Percentiles rank a stretch among this genome's conserved stretches.
These are phyloP conservation scores for Leishmania tropica DNA, from an alignment of 208 protist genomes.

Conservation along the genomic window DNA sequence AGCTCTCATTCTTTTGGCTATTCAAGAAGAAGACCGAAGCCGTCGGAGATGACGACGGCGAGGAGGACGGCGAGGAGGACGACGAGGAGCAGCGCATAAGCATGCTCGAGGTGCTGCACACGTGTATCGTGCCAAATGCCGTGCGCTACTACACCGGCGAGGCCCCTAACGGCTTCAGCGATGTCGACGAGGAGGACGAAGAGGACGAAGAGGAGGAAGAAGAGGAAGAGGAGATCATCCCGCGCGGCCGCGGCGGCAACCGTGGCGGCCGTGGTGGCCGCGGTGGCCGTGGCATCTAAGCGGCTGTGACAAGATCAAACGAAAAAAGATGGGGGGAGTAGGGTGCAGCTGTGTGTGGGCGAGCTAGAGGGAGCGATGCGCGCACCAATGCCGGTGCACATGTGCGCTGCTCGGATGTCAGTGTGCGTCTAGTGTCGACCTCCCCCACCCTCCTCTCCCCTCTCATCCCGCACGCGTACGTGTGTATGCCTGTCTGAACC, in stretches of 20 bases:
- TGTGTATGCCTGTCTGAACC: not conserved
- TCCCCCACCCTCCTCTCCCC: not conserved
- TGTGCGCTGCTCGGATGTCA: not conserved
- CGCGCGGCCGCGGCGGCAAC: slow-evolving; percentile 41
- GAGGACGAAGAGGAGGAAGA: slow-evolving; percentile 78
- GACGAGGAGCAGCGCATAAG: slow-evolving; percentile 54
- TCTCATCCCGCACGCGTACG: not conserved
- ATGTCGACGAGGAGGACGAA: slow-evolving; percentile 75
- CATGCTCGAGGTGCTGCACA: slow-evolving; percentile 64
- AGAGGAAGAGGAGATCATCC: slow-evolving; percentile 39
- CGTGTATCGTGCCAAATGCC: slow-evolving; percentile 73
- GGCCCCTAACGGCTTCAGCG: slow-evolving; percentile 74
- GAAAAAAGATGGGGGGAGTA: not conserved
- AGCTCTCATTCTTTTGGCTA: slow-evolving; percentile 81
- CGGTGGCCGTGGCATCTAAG: slow-evolving; percentile 39
- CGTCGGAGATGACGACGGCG: slow-evolving; percentile 29
- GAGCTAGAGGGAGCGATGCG: not conserved
- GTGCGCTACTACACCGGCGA: slow-evolving; percentile 89
- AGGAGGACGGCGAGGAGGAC: slow-evolving; percentile 45
- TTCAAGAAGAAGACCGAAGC: slow-evolving; percentile 50
- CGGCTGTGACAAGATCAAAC: not conserved
- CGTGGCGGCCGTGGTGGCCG: slow-evolving; percentile 31
- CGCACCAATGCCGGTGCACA: not conserved
- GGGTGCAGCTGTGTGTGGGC: not conserved
- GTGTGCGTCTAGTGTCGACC: not conserved